A percentile compares a stretch with the other conserved stretches of the same genome.
These are phyloP conservation scores for Trichosporon inkin DNA, from an alignment of 1,284 basidiomycete genomes.

Conservation along the genomic window DNA sequence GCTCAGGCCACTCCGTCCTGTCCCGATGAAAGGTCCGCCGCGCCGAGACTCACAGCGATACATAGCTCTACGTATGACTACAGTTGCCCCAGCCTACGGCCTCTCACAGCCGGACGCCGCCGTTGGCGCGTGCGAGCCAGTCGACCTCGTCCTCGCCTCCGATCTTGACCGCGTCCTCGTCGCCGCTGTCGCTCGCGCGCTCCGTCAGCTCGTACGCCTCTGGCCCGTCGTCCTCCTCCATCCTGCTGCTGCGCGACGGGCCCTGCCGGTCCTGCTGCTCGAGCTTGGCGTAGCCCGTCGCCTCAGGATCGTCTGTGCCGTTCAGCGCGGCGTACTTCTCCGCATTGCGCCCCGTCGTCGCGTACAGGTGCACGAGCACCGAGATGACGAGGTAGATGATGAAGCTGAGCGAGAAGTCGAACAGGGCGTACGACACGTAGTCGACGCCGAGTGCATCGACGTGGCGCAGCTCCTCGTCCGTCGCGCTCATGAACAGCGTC, in stretches of 20 bases:
- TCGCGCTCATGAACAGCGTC: conserved; percentile 78
- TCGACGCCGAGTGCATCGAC: conserved; percentile 71
- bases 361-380: conserved; percentile 59
- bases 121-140: conserved; percentile 15
- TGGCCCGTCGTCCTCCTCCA: conserved; percentile 30
- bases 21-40: too few relatives aligned
- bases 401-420: conserved; percentile 67
- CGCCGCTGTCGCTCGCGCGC: conserved; percentile 24
- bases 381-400: conserved; percentile 68
- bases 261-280: background rate
- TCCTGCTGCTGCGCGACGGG: background rate
- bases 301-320: conserved; percentile 14
- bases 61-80: background rate
- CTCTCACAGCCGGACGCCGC: conserved; percentile 11
- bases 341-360: conserved; percentile 61
- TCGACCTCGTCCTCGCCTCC: conserved; percentile 28
- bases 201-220: conserved; percentile 46
- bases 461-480: conserved; percentile 76
- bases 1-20: too few relatives aligned
- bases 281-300: conserved; percentile 34
- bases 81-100: background rate
- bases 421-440: conserved; percentile 68
- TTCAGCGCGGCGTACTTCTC: background rate
- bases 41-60: background rate
- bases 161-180: conserved; percentile 39